Conservation (phyloP, 73 alveolate species). For the Tetrahymena malaccensis region DNA sequence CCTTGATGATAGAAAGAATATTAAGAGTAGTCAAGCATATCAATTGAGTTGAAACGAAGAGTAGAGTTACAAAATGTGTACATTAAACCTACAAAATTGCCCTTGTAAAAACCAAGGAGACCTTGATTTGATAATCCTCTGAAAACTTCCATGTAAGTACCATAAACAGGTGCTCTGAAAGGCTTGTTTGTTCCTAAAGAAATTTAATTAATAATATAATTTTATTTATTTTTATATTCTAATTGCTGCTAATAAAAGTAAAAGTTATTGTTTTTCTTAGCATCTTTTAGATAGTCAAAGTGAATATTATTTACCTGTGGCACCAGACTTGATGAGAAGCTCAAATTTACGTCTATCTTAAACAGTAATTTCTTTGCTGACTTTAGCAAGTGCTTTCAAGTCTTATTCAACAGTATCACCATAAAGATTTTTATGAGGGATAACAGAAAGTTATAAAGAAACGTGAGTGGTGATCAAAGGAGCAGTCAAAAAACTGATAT, state of each 20-base stretch:
- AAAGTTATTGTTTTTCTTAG: no score
- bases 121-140: conserved; percentile 53
- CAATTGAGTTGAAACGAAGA: background rate
- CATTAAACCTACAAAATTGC: conserved; percentile 38
- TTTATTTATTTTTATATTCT: no score
- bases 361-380: conserved; percentile 19
- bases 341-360: conserved; percentile 32
- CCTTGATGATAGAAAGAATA: background rate
- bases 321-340: conserved; percentile 28
- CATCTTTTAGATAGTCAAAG: no score
- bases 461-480: conserved; percentile 53
- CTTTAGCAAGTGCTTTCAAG: conserved; percentile 8
- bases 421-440: conserved; percentile 49
- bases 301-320: background rate
- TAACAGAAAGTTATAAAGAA: conserved; percentile 54
- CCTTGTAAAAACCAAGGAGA: conserved; percentile 60
- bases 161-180: conserved; percentile 61
- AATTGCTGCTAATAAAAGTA: no score
- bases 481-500: background rate
- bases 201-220: background rate
- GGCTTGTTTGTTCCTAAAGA: conserved; percentile 48
- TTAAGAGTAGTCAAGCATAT: background rate
- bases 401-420: conserved; percentile 38
- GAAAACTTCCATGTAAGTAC: conserved; percentile 41
- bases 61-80: conserved; percentile 8